phyloP scores from a whole-genome alignment of 169 alveolate genomes.

The Plasmodium knowlesi region DNA sequence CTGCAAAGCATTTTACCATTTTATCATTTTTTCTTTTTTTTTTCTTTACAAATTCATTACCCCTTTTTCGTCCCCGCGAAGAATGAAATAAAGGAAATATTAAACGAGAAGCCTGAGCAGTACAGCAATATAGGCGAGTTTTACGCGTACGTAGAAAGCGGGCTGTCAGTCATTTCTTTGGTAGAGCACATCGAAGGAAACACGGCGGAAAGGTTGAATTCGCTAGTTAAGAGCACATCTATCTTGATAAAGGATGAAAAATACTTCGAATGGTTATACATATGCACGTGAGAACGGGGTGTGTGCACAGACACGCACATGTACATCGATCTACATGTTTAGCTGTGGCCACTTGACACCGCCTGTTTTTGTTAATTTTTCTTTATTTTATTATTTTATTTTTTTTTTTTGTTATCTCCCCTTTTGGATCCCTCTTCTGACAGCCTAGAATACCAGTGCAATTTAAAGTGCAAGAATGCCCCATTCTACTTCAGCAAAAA shows the following conservation, averaged over 20 bases:
- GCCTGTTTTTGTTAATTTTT: neutral
- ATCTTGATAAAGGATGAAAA: conserved; percentile 57
- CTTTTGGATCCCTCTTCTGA: neutral
- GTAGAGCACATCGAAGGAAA: conserved; percentile 42
- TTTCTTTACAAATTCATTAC: neutral
- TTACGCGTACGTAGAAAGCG: conserved; percentile 73
- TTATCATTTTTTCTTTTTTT: neutral
- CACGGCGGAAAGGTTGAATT: conserved; percentile 11
- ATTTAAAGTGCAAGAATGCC: conserved; percentile 41
- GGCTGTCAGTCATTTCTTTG: conserved; percentile 44
- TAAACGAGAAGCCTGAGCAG: conserved; percentile 50
- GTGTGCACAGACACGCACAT: neutral
- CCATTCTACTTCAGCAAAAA: conserved; percentile 73
- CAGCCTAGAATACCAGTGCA: conserved; percentile 65
- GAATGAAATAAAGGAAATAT: conserved; percentile 49
- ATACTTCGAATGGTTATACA: conserved; percentile 62
- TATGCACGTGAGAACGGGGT: neutral
- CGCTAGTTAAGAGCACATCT: conserved; percentile 43
- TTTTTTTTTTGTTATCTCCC: neutral
- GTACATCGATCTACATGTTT: neutral
- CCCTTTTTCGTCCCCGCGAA: neutral
- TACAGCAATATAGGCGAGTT: conserved; percentile 37
- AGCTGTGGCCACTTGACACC: neutral
- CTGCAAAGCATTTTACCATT: neutral
- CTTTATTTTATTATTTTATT: too few relatives aligned